Conservation (phyloP, 2,329 filamentous ascomycete genomes). For the Stagonosporopsis rhizophila region DNA sequence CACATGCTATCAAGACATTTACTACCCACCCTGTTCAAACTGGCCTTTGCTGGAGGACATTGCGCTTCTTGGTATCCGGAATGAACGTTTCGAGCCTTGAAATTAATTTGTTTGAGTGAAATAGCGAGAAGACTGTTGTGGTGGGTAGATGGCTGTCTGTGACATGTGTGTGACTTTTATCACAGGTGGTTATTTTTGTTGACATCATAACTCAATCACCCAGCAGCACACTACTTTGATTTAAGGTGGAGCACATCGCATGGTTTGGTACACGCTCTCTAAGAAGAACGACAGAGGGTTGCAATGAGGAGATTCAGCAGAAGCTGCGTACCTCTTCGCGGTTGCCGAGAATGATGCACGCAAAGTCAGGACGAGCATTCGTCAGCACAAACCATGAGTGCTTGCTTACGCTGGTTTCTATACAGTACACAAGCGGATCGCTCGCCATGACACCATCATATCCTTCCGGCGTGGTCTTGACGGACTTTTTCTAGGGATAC, state of each 20-base stretch:
- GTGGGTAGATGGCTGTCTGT: not conserved
- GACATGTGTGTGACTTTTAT: slow-evolving; percentile 23
- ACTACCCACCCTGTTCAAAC: slow-evolving; percentile 44
- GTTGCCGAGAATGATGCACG: not conserved
- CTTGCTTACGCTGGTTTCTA: not conserved
- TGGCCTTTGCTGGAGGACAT: slow-evolving; percentile 43
- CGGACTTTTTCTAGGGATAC: too few relatives aligned
- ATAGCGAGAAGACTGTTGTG: not conserved
- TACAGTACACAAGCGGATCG: not conserved
- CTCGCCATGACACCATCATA: too few relatives aligned
- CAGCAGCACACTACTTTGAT: slow-evolving; percentile 13
- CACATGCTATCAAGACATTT: not conserved
- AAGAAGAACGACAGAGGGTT: not conserved
- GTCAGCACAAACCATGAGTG: not conserved
- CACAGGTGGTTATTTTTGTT: slow-evolving; percentile 25
- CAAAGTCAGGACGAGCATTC: not conserved
- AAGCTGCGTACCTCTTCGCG: not conserved
- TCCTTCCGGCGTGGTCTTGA: too few relatives aligned
- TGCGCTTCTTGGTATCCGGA: slow-evolving; percentile 17
- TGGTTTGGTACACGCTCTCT: not conserved
- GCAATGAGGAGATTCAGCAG: too few relatives aligned
- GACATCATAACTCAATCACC: slow-evolving; percentile 33
- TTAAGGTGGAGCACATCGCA: slow-evolving; percentile 25
- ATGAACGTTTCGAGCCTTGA: too few relatives aligned
- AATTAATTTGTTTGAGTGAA: too few relatives aligned